These are phyloP conservation scores for Massarina eburnea DNA, from an alignment of 2,329 filamentous ascomycete genomes.

Conservation along the genomic window DNA sequence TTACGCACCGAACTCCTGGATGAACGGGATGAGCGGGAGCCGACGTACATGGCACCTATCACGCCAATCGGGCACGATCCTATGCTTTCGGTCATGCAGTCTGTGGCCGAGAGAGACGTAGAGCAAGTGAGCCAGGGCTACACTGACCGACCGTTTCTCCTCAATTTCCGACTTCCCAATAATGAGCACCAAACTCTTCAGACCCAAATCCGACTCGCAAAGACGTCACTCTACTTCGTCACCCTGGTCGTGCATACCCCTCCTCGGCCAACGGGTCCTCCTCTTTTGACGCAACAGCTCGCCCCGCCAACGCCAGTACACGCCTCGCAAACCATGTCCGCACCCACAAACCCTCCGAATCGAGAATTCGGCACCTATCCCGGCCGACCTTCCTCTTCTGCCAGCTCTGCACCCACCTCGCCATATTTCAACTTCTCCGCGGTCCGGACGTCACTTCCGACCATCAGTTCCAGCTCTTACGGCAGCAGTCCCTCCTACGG, in stretches of 20 bases:
- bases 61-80: slow-evolving; percentile 47
- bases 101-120: slow-evolving; percentile 46
- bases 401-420: slow-evolving; percentile 36
- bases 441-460: slow-evolving; percentile 38
- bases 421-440: slow-evolving; percentile 39
- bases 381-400: slow-evolving; percentile 31
- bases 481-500: slow-evolving; percentile 35
- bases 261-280: slow-evolving; percentile 24
- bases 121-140: slow-evolving; percentile 49
- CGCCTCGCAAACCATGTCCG: slow-evolving; percentile 31
- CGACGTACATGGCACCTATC: slow-evolving; percentile 54
- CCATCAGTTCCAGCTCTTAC: slow-evolving; percentile 37
- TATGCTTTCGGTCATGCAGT: slow-evolving; percentile 43
- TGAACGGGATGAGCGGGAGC: slow-evolving; percentile 51
- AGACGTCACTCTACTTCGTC: slow-evolving; percentile 50
- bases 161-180: slow-evolving; percentile 43
- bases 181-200: slow-evolving; percentile 39
- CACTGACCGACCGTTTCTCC: slow-evolving; percentile 43
- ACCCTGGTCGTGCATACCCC: slow-evolving; percentile 43
- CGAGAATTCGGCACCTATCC: slow-evolving; percentile 33
- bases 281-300: slow-evolving; percentile 38
- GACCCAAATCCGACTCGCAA: slow-evolving; percentile 43
- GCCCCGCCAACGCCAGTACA: slow-evolving; percentile 33
- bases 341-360: slow-evolving; percentile 24
- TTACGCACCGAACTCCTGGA: slow-evolving; percentile 49